Conservation (phyloP, 176 grass and related monocot genomes). For the Themeda triandra region DNA sequence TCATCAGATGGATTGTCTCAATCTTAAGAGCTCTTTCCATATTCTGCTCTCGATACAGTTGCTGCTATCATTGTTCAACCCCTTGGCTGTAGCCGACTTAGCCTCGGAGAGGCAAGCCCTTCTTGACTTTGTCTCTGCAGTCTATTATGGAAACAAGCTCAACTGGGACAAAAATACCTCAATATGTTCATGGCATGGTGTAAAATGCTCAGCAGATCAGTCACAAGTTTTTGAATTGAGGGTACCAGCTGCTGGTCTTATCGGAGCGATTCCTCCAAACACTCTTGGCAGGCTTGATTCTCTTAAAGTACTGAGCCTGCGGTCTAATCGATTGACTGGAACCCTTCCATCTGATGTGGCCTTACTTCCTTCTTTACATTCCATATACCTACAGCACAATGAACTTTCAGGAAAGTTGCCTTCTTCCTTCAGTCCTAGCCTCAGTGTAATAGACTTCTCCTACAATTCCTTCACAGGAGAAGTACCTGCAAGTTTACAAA, state of each 20-base stretch:
- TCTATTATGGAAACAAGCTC: conserved; percentile 50
- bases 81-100: conserved; percentile 43
- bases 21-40: conserved; percentile 3
- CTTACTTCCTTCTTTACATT: conserved; percentile 62
- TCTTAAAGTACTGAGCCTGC: conserved; percentile 79
- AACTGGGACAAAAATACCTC: conserved; percentile 63
- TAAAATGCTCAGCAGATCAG: conserved; percentile 66
- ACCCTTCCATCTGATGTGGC: conserved; percentile 63
- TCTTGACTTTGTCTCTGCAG: conserved; percentile 58
- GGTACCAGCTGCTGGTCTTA: conserved; percentile 72
- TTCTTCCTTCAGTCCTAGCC: conserved; percentile 43
- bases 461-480: conserved; percentile 77
- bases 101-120: conserved; percentile 76
- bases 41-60: conserved; percentile 35
- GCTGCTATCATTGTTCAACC: conserved; percentile 36
- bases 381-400: conserved; percentile 86
- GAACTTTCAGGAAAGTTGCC: conserved; percentile 70
- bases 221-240: conserved; percentile 62
- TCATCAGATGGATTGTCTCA: conserved; percentile 39
- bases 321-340: conserved; percentile 77
- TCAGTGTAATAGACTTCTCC: conserved; percentile 68
- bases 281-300: conserved; percentile 70
- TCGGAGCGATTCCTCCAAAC: conserved; percentile 64
- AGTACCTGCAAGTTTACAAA: conserved; percentile 47
- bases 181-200: conserved; percentile 84